A percentile compares a stretch with the other conserved stretches of the same genome.
These are phyloP conservation scores for Polytolypa hystricis DNA, from an alignment of 2,329 filamentous ascomycete species.

Conservation along the genomic window DNA sequence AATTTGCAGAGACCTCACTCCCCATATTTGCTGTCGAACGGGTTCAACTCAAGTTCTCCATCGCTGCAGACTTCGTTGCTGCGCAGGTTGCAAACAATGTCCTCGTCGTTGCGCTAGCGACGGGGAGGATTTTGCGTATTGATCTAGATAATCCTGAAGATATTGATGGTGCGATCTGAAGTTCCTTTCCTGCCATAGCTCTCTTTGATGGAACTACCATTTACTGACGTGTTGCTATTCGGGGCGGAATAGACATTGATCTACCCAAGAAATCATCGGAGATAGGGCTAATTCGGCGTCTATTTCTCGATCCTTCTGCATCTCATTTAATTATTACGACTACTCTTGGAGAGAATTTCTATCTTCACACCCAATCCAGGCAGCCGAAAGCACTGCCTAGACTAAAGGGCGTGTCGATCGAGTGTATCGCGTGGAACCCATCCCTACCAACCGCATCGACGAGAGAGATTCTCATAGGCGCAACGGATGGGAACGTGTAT, in stretches of 20 bases:
- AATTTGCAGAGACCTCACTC: constrained; percentile 50
- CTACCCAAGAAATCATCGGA: constrained; percentile 87
- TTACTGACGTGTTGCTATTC: not conserved
- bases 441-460: constrained; percentile 87
- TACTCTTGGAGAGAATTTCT: constrained; percentile 88
- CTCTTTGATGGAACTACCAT: not conserved
- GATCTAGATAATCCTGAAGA: constrained; percentile 88
- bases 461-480: constrained; percentile 81
- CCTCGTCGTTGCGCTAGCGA: constrained; percentile 80
- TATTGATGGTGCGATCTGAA: constrained; percentile 60
- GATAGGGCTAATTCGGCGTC: constrained; percentile 80
- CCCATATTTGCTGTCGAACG: constrained; percentile 93
- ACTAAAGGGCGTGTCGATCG: constrained; percentile 75
- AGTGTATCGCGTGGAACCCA: constrained; percentile 90
- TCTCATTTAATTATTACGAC: constrained; percentile 90
- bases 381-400: constrained; percentile 72
- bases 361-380: constrained; percentile 88
- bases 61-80: constrained; percentile 90
- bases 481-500: constrained; percentile 89
- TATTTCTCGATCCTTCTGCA: constrained; percentile 95
- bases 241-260: constrained; percentile 63
- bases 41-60: constrained; percentile 86
- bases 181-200: not conserved
- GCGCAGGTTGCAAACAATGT: constrained; percentile 97
- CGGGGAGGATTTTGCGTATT: constrained; percentile 84